Evolutionary conservation across 1,284 basidiomycete species (phyloP).

Genomic region (Puccinia coronata): DNA sequence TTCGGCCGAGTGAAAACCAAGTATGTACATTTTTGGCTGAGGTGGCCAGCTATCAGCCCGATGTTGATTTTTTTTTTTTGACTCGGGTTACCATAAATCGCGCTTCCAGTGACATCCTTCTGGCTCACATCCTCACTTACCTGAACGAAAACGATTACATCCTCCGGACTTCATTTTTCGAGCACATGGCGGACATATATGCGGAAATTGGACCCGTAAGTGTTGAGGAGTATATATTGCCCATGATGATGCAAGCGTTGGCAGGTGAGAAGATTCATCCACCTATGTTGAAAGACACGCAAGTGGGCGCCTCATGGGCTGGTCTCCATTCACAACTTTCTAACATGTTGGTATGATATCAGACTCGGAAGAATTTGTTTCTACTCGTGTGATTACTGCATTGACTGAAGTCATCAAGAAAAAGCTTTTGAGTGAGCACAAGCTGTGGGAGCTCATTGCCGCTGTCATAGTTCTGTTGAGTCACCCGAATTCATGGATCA

Average conservation of each 20-base stretch:
- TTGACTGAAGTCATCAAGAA: slow-evolving; percentile 82
- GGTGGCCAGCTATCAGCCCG: not conserved
- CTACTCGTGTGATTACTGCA: slow-evolving; percentile 79
- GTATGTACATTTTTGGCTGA: slow-evolving; percentile 17
- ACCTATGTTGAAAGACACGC: not conserved
- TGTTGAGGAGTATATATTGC: slow-evolving; percentile 74
- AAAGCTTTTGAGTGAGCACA: slow-evolving; percentile 81
- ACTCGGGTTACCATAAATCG: not conserved
- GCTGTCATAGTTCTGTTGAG: slow-evolving; percentile 83
- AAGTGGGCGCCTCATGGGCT: not conserved
- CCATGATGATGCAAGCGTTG: slow-evolving; percentile 87
- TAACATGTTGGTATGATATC: not conserved
- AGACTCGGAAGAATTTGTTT: slow-evolving; percentile 94
- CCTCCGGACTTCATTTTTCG: slow-evolving; percentile 86
- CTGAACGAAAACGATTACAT: slow-evolving; percentile 92
- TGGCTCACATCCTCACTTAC: slow-evolving; percentile 98
- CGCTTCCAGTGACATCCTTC: slow-evolving; percentile 70
- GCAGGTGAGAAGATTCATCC: slow-evolving; percentile 66
- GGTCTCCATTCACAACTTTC: not conserved
- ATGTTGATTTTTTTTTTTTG: slow-evolving; percentile 6
- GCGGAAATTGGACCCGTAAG: slow-evolving; percentile 45
- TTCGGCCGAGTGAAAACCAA: slow-evolving; percentile 89
- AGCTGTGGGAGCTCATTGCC: slow-evolving; percentile 91
- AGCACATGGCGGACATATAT: slow-evolving; percentile 87
- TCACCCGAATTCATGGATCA: slow-evolving; percentile 95